A percentile compares a stretch with the other conserved stretches of the same genome.
Evolutionary conservation across 1,139 yeast species (phyloP).

Genomic region (Geotrichum cucujoidarum): DNA sequence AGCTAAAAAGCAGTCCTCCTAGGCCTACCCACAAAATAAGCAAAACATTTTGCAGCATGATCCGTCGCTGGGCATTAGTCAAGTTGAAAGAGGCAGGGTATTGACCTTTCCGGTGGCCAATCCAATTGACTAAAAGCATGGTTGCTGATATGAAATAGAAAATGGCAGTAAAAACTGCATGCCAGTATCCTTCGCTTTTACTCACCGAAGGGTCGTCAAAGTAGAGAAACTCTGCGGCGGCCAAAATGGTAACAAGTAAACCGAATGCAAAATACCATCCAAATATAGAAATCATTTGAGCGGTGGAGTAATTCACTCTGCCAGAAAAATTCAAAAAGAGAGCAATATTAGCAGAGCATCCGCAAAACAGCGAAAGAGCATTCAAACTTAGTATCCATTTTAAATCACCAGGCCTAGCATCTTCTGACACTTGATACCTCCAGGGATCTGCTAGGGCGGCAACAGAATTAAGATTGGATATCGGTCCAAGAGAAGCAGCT

Average conservation of each 20-base stretch:
- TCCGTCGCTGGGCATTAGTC: constrained; percentile 58
- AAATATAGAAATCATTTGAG: constrained; percentile 57
- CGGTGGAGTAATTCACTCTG: constrained; percentile 48
- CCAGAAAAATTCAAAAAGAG: constrained; percentile 63
- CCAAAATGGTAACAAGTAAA: constrained; percentile 44
- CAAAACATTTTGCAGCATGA: constrained; percentile 65
- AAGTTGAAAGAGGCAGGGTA: constrained; percentile 69
- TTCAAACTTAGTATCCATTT: constrained; percentile 51
- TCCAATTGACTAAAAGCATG: constrained; percentile 51
- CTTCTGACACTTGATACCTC: constrained; percentile 38
- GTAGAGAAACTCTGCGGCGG: constrained; percentile 35
- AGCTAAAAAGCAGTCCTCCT: constrained; percentile 57
- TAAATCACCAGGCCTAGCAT: constrained; percentile 34
- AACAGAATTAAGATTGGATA: constrained; percentile 66
- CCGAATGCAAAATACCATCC: constrained; percentile 59
- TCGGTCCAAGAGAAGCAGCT: constrained; percentile 73
- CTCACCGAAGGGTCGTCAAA: constrained; percentile 33
- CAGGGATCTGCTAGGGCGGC: constrained; percentile 70
- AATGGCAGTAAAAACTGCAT: constrained; percentile 58
- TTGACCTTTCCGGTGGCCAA: constrained; percentile 53
- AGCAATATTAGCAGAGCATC: constrained; percentile 60
- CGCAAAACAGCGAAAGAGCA: constrained; percentile 56
- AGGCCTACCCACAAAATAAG: constrained; percentile 63
- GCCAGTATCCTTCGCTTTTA: constrained; percentile 62
- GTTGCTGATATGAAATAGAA: constrained; percentile 55